Evolutionary conservation across 2,329 filamentous ascomycete genomes (phyloP), one percentile per base, ranked within the genome.

Genomic region (Paradendryphiella salina): DNA sequence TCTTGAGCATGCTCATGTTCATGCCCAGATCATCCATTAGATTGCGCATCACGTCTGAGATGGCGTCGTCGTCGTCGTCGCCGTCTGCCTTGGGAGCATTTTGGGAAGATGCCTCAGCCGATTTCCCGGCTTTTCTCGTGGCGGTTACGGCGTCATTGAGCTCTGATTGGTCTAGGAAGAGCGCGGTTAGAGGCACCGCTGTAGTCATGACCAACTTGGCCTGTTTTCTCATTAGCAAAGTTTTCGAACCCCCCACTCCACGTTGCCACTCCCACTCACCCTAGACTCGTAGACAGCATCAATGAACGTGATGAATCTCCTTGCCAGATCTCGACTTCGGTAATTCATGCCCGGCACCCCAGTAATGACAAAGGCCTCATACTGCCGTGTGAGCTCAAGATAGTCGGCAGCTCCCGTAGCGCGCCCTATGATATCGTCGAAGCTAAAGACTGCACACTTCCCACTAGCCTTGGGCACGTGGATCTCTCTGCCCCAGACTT

Each of bases 151-250:
- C 73, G 50, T 75, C 71, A 49, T 65, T 66, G 45, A 79, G 64
- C 60, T 80, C 77, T 33, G 73, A 63, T 14, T 83, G 79, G 17
- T 88, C 90, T 37, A 96, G 80, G 75, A 97, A 99, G 28, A 97
- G 84, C 69, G 96, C 86, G 6, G 85, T 84, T 2, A 99, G 79
- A 0, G 93, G 90, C 40, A 92, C 89, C 33, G 86, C 90, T 3
- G 89, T 92, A 0, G 94, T 99, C 48, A 99, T 82, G 13, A 97
- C 93, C 6, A 99, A 82, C 76, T 96, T 97, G n/a, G 91, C 92
- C 73, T 93, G 83, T 20, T 9, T 5, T 26, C 26, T 42, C 32
- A 38, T 50, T 52, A 54, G 38, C 46, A 45, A 34, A 11, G 17
- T 15, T 3, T 32, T 32, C 7, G 7, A 15, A n/a, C n/a, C 26